Evolutionary conservation across 169 alveolate genomes (phyloP).

Genomic region (Eimeria sp.): DNA sequence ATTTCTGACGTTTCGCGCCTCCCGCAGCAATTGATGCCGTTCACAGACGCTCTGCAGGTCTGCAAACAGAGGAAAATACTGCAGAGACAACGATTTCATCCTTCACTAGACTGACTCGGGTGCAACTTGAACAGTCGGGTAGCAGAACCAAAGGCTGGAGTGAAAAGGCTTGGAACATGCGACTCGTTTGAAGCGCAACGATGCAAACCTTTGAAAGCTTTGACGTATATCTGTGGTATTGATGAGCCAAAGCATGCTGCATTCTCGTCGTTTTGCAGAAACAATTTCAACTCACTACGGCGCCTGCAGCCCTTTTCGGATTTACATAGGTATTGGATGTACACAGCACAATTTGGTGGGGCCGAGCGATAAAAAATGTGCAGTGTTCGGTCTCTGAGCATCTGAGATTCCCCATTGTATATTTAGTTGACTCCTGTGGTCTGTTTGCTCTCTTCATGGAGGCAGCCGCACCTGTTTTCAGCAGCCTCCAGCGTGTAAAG

Average conservation of each 20-base stretch:
- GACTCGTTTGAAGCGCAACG: background rate
- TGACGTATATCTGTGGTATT: slow-evolving; percentile 35
- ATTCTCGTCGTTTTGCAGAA: background rate
- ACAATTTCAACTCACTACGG: background rate
- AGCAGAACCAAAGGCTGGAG: slow-evolving; percentile 62
- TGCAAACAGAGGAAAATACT: background rate
- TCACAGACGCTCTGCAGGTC: slow-evolving; percentile 70
- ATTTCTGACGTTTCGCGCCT: slow-evolving; percentile 40
- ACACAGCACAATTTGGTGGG: slow-evolving; percentile 29
- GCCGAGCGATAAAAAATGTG: slow-evolving; percentile 52
- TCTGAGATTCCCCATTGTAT: background rate
- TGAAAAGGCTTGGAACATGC: background rate
- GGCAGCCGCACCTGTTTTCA: slow-evolving; percentile 61
- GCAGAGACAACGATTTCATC: background rate
- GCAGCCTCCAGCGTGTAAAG: slow-evolving; percentile 40
- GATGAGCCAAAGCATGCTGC: background rate
- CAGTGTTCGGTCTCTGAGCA: slow-evolving; percentile 32
- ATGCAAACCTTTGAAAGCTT: slow-evolving; percentile 47
- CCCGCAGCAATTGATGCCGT: background rate
- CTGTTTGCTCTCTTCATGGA: too few relatives aligned
- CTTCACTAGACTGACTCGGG: slow-evolving; percentile 23
- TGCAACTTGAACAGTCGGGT: slow-evolving; percentile 41
- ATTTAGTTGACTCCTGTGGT: background rate
- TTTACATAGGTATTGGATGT: slow-evolving; percentile 15
- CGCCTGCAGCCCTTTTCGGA: slow-evolving; percentile 28